Conservation (phyloP, 768 basidiomycete species). For the Auricularia sp. region DNA sequence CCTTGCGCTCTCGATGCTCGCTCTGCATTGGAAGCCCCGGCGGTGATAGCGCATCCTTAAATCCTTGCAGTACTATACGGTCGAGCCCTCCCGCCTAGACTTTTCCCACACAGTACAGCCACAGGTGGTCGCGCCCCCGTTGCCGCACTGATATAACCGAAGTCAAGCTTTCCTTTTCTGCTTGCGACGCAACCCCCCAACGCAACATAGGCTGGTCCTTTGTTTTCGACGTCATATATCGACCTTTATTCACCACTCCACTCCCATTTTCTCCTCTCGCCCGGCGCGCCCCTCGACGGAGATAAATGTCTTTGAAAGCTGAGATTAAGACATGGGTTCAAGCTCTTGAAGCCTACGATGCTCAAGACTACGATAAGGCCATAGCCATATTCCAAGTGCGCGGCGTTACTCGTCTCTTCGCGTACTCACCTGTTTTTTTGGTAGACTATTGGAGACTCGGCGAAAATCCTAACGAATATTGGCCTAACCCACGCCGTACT, state of each 20-base stretch:
- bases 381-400: slow-evolving; percentile 67
- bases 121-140: too few species aligned
- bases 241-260: neutral
- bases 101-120: too few species aligned
- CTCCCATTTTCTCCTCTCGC: neutral
- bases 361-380: slow-evolving; percentile 65
- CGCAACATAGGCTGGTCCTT: too few species aligned
- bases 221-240: too few species aligned
- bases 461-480: slow-evolving; percentile 87
- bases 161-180: too few species aligned
- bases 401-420: slow-evolving; percentile 2
- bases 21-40: too few species aligned
- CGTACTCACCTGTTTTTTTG: neutral
- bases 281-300: neutral
- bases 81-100: too few species aligned
- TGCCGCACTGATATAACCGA: too few species aligned
- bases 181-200: too few species aligned
- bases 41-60: too few species aligned
- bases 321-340: slow-evolving; percentile 79
- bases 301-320: slow-evolving; percentile 11
- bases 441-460: slow-evolving; percentile 70
- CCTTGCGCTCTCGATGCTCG: too few species aligned
- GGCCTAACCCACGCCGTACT: slow-evolving; percentile 88
- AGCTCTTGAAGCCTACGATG: slow-evolving; percentile 83
- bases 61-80: too few species aligned